Percentiles rank a stretch among this genome's conserved stretches.
Evolutionary conservation across 805 yeast species (phyloP).

Genomic region (Spathaspora girioi): DNA sequence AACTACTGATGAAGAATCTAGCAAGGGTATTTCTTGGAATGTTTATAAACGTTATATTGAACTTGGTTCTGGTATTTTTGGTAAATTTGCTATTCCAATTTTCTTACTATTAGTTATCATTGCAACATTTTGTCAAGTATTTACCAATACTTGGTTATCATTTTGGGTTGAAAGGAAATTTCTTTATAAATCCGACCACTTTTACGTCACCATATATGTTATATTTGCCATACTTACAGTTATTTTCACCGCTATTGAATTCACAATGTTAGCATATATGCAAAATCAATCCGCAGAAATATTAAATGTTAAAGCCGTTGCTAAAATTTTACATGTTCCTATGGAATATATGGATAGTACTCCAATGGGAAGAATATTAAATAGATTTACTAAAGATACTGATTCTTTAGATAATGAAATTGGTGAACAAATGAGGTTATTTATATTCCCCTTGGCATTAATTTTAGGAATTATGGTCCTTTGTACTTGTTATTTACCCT

Average conservation of each 20-base stretch:
- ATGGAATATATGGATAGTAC: conserved; percentile 42
- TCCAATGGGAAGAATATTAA: conserved; percentile 42
- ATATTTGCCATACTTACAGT: conserved; percentile 35
- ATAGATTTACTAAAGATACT: conserved; percentile 43
- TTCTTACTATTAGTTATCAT: conserved; percentile 28
- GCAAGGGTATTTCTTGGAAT: conserved; percentile 37
- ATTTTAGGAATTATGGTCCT: conserved; percentile 40
- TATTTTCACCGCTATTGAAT: conserved; percentile 35
- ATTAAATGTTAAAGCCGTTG: conserved; percentile 36
- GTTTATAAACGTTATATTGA: conserved; percentile 35
- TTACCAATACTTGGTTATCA: conserved; percentile 45
- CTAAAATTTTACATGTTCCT: conserved; percentile 37
- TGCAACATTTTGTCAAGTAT: conserved; percentile 38
- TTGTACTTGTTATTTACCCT: conserved; percentile 50
- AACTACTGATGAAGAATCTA: conserved; percentile 33
- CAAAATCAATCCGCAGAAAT: conserved; percentile 33
- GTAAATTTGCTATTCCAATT: conserved; percentile 28
- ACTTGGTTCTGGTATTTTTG: conserved; percentile 37
- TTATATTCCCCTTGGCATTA: conserved; percentile 37
- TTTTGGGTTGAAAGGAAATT: conserved; percentile 38
- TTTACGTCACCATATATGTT: conserved; percentile 35
- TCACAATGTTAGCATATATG: conserved; percentile 40
- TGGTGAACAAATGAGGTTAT: conserved; percentile 40
- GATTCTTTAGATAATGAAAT: conserved; percentile 44
- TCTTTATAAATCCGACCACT: conserved; percentile 20